These are phyloP conservation scores for Ettlia oleoabundans DNA, from an alignment of 139 green algal species.

Conservation along the genomic window DNA sequence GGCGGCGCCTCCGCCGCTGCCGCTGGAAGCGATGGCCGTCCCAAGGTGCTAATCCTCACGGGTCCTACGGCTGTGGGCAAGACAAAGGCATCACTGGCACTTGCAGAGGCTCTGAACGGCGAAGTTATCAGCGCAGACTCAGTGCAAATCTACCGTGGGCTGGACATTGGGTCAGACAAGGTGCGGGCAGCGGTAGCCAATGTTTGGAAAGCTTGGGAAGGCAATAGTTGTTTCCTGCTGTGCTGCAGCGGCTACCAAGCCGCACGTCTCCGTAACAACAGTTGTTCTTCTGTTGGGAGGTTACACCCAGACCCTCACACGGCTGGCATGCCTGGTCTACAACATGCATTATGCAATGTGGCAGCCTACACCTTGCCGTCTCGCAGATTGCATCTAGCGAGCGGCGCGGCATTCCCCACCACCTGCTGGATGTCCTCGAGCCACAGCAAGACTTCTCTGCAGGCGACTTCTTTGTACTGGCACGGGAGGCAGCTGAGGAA, in stretches of 20 bases:
- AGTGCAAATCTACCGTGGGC: constrained; percentile 90
- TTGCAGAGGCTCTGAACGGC: constrained; percentile 82
- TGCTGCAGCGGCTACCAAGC: too few relatives aligned
- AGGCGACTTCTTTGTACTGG: constrained; percentile 82
- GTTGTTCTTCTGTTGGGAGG: too few relatives aligned
- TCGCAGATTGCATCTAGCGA: constrained; percentile 62
- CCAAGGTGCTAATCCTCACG: constrained; percentile 87
- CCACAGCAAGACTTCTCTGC: constrained; percentile 85
- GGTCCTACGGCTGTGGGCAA: constrained; percentile 95
- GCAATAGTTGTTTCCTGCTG: too few relatives aligned
- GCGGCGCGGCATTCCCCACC: constrained; percentile 85
- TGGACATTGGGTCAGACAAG: constrained; percentile 96
- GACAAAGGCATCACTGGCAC: constrained; percentile 75
- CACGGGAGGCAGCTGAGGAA: constrained; percentile 65
- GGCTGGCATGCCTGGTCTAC: not conserved
- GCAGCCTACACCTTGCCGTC: not conserved
- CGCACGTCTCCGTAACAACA: too few relatives aligned
- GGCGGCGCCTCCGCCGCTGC: not conserved
- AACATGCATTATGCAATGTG: not conserved
- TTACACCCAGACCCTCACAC: too few relatives aligned
- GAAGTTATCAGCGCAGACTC: constrained; percentile 97
- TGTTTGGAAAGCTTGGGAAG: too few relatives aligned
- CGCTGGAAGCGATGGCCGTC: not conserved
- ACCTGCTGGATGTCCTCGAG: constrained; percentile 89
- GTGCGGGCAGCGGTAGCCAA: too few relatives aligned